Base-by-base conservation (phyloP, 73 alveolate genomes). In the Paramecium bursaria region DNA sequence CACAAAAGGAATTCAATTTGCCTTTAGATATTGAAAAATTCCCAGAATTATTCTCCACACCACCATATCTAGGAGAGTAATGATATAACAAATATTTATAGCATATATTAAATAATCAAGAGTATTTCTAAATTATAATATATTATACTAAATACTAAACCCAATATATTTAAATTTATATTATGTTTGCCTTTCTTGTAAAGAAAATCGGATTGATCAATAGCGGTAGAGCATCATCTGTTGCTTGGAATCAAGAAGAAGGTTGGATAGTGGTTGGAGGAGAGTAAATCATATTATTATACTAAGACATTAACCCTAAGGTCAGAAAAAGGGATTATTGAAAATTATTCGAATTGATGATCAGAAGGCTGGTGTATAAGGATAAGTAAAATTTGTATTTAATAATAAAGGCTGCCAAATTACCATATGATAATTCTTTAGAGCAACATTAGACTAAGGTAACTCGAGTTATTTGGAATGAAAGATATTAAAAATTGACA, bases 191-290 rank as follows among this genome's bases (percentile, higher is more conserved):
- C 10, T 77, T 77, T 77, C 53, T 77, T 26, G 75, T 67, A 42
- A 77, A 77, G 44, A 77, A 92, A 93, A 90, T 92, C 46, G 94
- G 95, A 10, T 86, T 92, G 97, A 92, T 92, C 9, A 77, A 77
- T 33, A 19, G 53, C 14, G 88, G 82, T 7, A 77, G 21, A 54
- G 75, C 90, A 30, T 27, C 75, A 19, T 79, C 90, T 46, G 80
- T 90, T 48, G 95, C 85, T 30, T 92, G 97, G 97, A 92, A 87
- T 74, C 86, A 92, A 27, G 97, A 92, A 61, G 90, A 92, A 75
- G 97, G 97, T 14, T 93, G 92, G 89, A 93, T 93, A 19, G 93
- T 95, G 2, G 88, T 93, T 48, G 95, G 97, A 46, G 97, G 97
- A 50, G 95, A 86, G 82, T 67, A 67, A 39, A 9, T 19, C 19